phyloP scores from a whole-genome alignment of 2,329 filamentous ascomycete species.

The Colletotrichum cuscutae region DNA sequence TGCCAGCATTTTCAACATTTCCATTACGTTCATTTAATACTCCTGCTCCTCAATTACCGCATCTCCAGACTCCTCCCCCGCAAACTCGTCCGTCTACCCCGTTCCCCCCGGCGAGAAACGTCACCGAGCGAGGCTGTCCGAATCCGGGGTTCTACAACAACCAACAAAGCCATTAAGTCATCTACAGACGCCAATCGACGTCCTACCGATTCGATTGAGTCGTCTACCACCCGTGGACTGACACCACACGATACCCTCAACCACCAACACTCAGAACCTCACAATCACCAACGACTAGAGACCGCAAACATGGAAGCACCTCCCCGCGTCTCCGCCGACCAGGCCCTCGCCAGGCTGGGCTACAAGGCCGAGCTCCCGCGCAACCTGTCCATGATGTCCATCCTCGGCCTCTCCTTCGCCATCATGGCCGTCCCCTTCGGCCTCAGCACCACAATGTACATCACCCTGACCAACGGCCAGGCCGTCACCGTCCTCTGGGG shows the following conservation, averaged over 20 bases:
- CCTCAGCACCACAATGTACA: slow-evolving; percentile 74
- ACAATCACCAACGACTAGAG: background rate
- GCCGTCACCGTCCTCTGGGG: slow-evolving; percentile 77
- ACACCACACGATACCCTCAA: background rate
- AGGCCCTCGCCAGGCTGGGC: slow-evolving; percentile 54
- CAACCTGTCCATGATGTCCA: slow-evolving; percentile 64
- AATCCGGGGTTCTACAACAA: background rate
- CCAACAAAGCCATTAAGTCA: background rate
- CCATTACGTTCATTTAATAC: background rate
- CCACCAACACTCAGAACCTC: background rate
- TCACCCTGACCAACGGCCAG: slow-evolving; percentile 75
- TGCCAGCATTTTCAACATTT: background rate
- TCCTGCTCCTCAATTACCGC: background rate
- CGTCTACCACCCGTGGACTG: background rate
- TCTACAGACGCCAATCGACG: background rate
- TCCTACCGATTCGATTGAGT: background rate
- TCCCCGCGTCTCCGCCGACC: slow-evolving; percentile 29
- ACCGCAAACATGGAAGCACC: slow-evolving; percentile 20
- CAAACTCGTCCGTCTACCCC: background rate
- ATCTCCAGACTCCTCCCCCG: background rate
- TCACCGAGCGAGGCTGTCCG: background rate
- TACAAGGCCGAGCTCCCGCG: slow-evolving; percentile 61
- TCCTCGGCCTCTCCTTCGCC: slow-evolving; percentile 75
- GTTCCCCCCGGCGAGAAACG: background rate
- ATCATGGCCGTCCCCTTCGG: slow-evolving; percentile 81